Conservation (phyloP, 345 rosid species). For the Acer campestre region DNA sequence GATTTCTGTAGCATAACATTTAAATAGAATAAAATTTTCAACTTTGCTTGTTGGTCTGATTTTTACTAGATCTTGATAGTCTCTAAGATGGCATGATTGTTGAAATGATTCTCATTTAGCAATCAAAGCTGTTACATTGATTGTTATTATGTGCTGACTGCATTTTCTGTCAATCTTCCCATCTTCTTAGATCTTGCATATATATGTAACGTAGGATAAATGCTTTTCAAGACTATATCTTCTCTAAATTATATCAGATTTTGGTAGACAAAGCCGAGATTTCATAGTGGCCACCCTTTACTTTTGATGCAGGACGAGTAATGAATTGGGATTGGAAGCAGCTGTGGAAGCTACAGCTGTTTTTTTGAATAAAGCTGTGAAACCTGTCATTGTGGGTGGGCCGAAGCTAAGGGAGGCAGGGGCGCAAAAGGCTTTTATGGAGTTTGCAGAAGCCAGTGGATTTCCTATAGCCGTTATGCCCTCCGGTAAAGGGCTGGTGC, state of each 20-base stretch:
- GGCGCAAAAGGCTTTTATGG: conserved; percentile 56
- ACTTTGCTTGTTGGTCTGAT: not conserved
- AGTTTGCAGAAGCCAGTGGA: conserved; percentile 53
- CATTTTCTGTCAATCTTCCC: not conserved
- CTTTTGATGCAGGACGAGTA: conserved; percentile 57
- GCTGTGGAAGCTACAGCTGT: conserved; percentile 71
- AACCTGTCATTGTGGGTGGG: conserved; percentile 70
- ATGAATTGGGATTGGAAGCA: conserved; percentile 64
- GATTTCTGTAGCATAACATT: too few relatives aligned
- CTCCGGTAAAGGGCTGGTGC: conserved; percentile 63
- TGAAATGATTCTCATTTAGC: not conserved
- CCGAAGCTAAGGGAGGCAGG: conserved; percentile 64
- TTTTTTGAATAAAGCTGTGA: conserved; percentile 71
- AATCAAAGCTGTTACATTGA: not conserved
- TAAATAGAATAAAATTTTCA: not conserved
- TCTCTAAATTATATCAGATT: not conserved
- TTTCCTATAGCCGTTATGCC: conserved; percentile 73
- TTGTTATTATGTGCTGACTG: not conserved
- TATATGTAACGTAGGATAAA: not conserved
- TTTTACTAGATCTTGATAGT: not conserved
- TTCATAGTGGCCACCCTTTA: not conserved
- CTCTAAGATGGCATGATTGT: not conserved
- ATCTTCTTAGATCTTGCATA: not conserved
- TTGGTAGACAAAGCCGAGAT: not conserved
- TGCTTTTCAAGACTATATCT: not conserved